These are phyloP conservation scores for Podila minutissima DNA, from an alignment of 192 early-diverging fungal species.

Conservation along the genomic window DNA sequence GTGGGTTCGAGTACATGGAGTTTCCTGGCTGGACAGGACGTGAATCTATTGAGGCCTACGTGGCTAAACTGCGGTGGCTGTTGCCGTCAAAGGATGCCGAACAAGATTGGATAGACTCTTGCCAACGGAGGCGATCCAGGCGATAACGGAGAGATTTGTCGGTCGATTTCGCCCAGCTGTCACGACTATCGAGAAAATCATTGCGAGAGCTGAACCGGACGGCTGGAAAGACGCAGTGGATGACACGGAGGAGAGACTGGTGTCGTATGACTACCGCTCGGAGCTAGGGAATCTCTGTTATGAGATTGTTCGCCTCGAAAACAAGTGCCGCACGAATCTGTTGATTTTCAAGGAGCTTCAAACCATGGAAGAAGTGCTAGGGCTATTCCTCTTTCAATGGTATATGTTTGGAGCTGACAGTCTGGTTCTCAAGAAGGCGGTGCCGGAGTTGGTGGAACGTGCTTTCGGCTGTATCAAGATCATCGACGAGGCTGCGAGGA, in stretches of 20 bases:
- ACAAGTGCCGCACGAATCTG: not conserved
- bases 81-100: not conserved
- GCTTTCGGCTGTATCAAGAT: constrained; percentile 19
- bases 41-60: not conserved
- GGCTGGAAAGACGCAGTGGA: not conserved
- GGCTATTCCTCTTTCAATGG: constrained; percentile 13
- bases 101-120: constrained; percentile 6
- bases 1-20: not conserved
- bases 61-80: not conserved
- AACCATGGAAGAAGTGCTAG: constrained; percentile 5
- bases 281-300: constrained; percentile 2
- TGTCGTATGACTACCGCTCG: not conserved
- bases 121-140: constrained; percentile 6
- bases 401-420: constrained; percentile 19
- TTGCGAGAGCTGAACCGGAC: not conserved
- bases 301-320: not conserved
- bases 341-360: not conserved
- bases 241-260: constrained; percentile 10
- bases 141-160: constrained; percentile 8
- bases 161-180: constrained; percentile 1
- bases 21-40: constrained; percentile 3
- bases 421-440: constrained; percentile 2
- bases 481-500: not conserved
- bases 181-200: not conserved
- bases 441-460: constrained; percentile 13